Evolutionary conservation across 345 rosid genomes (phyloP).

Genomic region (Eucalyptus victrix): DNA sequence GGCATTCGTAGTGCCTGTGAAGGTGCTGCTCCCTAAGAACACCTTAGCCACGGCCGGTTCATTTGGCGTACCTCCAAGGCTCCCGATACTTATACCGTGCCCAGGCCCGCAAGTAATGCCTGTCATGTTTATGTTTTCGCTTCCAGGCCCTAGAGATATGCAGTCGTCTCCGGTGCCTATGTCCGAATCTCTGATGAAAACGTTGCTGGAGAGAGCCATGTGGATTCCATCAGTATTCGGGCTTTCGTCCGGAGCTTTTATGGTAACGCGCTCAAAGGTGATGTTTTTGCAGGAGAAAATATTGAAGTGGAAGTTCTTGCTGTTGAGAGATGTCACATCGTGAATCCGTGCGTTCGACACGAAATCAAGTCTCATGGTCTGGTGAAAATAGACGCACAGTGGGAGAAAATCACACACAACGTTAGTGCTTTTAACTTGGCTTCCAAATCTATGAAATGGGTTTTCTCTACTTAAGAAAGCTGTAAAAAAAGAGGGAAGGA

Average conservation of each 20-base stretch:
- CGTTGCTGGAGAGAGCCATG: conserved; percentile 11
- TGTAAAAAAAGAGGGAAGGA: neutral
- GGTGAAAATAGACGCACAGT: neutral
- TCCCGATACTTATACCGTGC: conserved; percentile 30
- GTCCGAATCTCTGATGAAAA: conserved; percentile 8
- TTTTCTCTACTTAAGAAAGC: neutral
- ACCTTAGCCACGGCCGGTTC: conserved; percentile 3
- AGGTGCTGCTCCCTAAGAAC: neutral
- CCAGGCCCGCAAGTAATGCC: conserved; percentile 34
- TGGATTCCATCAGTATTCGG: conserved; percentile 66
- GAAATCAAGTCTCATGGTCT: neutral
- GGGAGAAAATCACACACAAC: neutral
- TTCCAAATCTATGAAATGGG: neutral
- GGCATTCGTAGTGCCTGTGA: conserved; percentile 10
- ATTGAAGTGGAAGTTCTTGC: conserved; percentile 10
- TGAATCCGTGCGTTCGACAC: neutral
- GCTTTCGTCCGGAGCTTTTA: conserved; percentile 35
- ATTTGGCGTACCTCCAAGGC: conserved; percentile 5
- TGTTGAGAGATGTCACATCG: conserved; percentile 1
- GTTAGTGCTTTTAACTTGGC: neutral
- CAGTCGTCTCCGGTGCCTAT: conserved; percentile 61
- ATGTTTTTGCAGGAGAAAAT: neutral
- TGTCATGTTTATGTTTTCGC: conserved; percentile 9
- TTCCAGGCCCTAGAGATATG: conserved; percentile 28
- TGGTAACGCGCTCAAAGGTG: neutral